phyloP scores from a whole-genome alignment of 2,329 filamentous ascomycete genomes.

The Orbilia brochopaga region DNA sequence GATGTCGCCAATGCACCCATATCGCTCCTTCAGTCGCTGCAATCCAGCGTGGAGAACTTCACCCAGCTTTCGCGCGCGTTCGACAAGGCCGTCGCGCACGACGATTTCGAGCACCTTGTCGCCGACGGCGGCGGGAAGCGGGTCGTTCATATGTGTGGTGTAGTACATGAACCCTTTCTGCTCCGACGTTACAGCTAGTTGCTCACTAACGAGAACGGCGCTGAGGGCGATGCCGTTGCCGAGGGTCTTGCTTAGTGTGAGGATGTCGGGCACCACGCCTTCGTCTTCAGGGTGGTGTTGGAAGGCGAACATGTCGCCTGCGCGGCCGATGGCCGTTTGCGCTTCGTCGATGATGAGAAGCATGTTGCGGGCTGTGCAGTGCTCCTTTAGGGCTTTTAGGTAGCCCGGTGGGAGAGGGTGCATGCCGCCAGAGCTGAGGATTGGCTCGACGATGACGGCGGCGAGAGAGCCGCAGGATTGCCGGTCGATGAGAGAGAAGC shows the following conservation, averaged over 20 bases:
- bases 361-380: conserved; percentile 65
- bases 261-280: conserved; percentile 65
- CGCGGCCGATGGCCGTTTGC: conserved; percentile 66
- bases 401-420: conserved; percentile 67
- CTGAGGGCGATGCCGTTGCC: conserved; percentile 68
- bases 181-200: conserved; percentile 62
- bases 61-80: conserved; percentile 61
- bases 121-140: conserved; percentile 67
- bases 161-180: conserved; percentile 65
- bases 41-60: conserved; percentile 62
- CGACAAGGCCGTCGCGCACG: conserved; percentile 64
- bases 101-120: conserved; percentile 69
- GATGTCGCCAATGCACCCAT: conserved; percentile 69
- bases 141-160: conserved; percentile 70
- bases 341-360: conserved; percentile 68
- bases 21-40: conserved; percentile 61
- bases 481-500: conserved; percentile 67
- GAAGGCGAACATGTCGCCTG: conserved; percentile 67
- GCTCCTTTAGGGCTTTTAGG: conserved; percentile 63
- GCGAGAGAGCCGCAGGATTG: conserved; percentile 68
- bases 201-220: conserved; percentile 65
- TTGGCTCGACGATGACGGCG: conserved; percentile 69
- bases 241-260: conserved; percentile 68
- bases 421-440: conserved; percentile 67
- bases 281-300: conserved; percentile 59